Percentiles rank a stretch among this genome's conserved stretches.
phyloP scores from a whole-genome alignment of 2,329 filamentous ascomycete genomes.

The Penicillium rolfsii region DNA sequence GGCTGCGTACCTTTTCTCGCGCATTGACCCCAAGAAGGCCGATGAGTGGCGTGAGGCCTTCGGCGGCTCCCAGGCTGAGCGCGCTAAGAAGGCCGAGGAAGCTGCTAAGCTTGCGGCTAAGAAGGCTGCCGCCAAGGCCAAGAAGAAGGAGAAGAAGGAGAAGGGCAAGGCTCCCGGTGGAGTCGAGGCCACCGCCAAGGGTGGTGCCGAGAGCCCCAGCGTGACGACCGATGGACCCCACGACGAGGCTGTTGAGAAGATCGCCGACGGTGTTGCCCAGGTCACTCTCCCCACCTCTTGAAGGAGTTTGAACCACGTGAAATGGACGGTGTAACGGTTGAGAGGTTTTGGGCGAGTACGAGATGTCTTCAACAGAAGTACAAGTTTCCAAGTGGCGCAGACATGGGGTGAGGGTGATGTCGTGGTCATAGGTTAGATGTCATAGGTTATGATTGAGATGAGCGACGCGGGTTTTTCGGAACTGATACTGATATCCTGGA shows the following conservation, averaged over 20 bases:
- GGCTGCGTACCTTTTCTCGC: slow-evolving; percentile 78
- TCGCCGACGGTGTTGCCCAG: slow-evolving; percentile 48
- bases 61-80: slow-evolving; percentile 67
- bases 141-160: slow-evolving; percentile 41
- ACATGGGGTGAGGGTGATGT: slow-evolving; percentile 8
- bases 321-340: background rate
- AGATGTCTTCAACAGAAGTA: slow-evolving; percentile 6
- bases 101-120: slow-evolving; percentile 47
- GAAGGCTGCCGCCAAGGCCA: slow-evolving; percentile 43
- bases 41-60: slow-evolving; percentile 81
- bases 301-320: background rate
- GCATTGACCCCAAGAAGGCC: slow-evolving; percentile 79
- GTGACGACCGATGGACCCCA: slow-evolving; percentile 29
- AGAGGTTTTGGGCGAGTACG: background rate
- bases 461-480: slow-evolving; percentile 15
- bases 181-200: slow-evolving; percentile 44
- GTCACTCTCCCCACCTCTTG: slow-evolving; percentile 48
- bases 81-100: slow-evolving; percentile 68
- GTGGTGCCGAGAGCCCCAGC: slow-evolving; percentile 34
- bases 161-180: slow-evolving; percentile 39
- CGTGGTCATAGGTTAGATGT: slow-evolving; percentile 2
- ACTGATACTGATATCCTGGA: slow-evolving; percentile 12
- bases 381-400: slow-evolving; percentile 18
- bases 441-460: slow-evolving; percentile 13
- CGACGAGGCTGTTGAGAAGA: slow-evolving; percentile 45